Evolutionary conservation across 352 stramenopile genomes (phyloP).

Genomic region (Blastocystis sp.): DNA sequence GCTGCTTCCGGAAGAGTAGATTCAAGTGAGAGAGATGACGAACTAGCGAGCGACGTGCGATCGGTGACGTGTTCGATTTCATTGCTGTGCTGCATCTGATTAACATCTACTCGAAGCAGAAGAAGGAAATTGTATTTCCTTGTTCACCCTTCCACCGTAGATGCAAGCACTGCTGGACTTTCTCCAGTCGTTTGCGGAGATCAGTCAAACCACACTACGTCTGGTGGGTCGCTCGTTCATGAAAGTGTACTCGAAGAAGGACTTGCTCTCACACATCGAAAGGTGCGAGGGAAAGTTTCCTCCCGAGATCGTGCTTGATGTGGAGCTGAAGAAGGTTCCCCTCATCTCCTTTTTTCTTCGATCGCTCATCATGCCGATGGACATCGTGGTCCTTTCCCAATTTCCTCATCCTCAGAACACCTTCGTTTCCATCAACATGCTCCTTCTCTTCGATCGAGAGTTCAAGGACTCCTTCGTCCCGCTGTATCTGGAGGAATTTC

Average conservation of each 20-base stretch:
- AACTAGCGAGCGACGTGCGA: neutral
- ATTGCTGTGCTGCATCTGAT: neutral
- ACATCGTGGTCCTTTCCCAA: neutral
- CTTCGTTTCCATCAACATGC: neutral
- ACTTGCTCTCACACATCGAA: neutral
- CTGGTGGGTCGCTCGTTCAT: neutral
- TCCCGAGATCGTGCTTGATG: neutral
- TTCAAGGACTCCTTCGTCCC: conserved; percentile 10
- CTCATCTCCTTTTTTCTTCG: conserved; percentile 19
- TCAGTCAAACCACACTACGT: neutral
- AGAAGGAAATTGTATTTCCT: neutral
- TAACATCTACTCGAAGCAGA: neutral
- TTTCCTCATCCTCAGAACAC: neutral
- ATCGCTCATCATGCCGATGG: neutral
- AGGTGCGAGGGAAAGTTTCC: too few species aligned
- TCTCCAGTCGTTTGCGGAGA: neutral
- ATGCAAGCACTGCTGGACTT: neutral
- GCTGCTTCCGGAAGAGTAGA: neutral
- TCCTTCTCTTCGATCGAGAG: conserved; percentile 8
- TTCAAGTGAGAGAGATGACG: neutral
- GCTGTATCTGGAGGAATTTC: neutral
- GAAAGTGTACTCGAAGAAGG: neutral
- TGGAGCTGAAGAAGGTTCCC: neutral
- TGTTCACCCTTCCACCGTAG: neutral
- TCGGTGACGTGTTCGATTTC: neutral